Conservation (phyloP, 2,329 filamentous ascomycete genomes). For the Penicillium fuscoglaucum region DNA sequence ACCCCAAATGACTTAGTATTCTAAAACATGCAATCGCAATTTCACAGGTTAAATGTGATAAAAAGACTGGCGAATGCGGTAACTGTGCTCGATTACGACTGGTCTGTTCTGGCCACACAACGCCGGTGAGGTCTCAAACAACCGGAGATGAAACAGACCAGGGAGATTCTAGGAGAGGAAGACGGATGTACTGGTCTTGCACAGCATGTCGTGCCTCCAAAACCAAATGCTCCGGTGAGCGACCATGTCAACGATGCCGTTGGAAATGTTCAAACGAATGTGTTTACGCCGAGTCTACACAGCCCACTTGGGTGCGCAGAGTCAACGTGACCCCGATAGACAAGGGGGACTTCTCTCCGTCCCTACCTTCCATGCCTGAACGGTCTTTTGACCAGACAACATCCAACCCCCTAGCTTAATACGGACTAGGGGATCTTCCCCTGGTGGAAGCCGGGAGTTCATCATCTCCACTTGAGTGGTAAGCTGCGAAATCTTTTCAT, state of each 20-base stretch:
- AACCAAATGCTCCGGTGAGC: conserved; percentile 26
- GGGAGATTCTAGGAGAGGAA: conserved; percentile 10
- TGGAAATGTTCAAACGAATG: conserved; percentile 9
- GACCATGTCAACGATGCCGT: conserved; percentile 21
- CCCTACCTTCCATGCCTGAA: not conserved
- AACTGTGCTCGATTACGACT: conserved; percentile 24
- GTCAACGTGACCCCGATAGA: conserved; percentile 7
- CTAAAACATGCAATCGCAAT: not conserved
- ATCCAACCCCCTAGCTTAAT: not conserved
- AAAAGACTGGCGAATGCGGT: conserved; percentile 20
- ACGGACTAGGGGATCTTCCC: not conserved
- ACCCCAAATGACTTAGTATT: not conserved
- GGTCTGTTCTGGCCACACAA: conserved; percentile 20
- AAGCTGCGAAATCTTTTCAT: not conserved
- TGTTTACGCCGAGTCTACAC: conserved; percentile 21
- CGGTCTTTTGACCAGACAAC: not conserved
- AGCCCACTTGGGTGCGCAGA: conserved; percentile 22
- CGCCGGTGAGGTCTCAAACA: conserved; percentile 6
- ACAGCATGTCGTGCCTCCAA: conserved; percentile 21
- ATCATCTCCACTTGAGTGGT: conserved; percentile 17
- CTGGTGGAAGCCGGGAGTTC: not conserved
- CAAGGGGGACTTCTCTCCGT: not conserved
- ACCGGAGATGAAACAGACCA: not conserved
- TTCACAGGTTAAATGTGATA: conserved; percentile 25
- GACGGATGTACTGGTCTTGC: conserved; percentile 24